Conservation (phyloP, 768 basidiomycete species). For the Rhizopogon roseolus region DNA sequence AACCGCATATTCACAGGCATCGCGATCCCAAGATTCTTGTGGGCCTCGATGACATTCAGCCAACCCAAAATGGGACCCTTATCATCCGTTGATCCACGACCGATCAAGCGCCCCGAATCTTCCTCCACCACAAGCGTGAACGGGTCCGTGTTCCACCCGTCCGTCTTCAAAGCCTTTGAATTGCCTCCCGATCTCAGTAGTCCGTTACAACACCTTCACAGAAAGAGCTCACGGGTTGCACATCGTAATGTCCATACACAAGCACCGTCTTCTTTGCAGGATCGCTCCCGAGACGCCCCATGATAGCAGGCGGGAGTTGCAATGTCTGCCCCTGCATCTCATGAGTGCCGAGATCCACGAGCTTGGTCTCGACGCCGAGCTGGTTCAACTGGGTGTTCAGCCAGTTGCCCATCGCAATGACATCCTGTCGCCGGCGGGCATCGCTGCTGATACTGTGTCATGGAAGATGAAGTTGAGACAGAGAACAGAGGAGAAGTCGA, state of each 20-base stretch:
- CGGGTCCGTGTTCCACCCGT: slow-evolving; percentile 89
- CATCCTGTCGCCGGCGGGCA: slow-evolving; percentile 64
- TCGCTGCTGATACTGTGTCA: slow-evolving; percentile 62
- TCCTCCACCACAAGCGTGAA: slow-evolving; percentile 58
- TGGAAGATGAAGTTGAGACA: too few relatives aligned
- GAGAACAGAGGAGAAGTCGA: too few relatives aligned
- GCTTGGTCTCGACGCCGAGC: slow-evolving; percentile 75
- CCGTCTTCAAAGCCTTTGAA: slow-evolving; percentile 40
- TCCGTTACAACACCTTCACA: too few relatives aligned
- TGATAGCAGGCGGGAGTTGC: slow-evolving; percentile 75
- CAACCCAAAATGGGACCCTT: slow-evolving; percentile 88
- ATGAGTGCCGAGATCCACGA: slow-evolving; percentile 76
- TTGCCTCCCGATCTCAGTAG: not conserved
- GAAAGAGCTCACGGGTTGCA: slow-evolving; percentile 67
- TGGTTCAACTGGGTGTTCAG: slow-evolving; percentile 66
- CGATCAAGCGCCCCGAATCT: slow-evolving; percentile 60
- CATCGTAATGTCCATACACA: slow-evolving; percentile 93
- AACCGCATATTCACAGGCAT: slow-evolving; percentile 87
- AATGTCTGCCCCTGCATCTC: slow-evolving; percentile 65
- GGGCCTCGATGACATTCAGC: slow-evolving; percentile 87
- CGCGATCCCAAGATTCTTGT: slow-evolving; percentile 55
- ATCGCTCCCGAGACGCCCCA: slow-evolving; percentile 80
- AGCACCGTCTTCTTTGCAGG: slow-evolving; percentile 90
- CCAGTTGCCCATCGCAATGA: slow-evolving; percentile 84
- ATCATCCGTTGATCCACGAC: slow-evolving; percentile 87